Base-by-base conservation (phyloP, 371 early-diverging fungal species). In the Aphelidium insulamus region DNA sequence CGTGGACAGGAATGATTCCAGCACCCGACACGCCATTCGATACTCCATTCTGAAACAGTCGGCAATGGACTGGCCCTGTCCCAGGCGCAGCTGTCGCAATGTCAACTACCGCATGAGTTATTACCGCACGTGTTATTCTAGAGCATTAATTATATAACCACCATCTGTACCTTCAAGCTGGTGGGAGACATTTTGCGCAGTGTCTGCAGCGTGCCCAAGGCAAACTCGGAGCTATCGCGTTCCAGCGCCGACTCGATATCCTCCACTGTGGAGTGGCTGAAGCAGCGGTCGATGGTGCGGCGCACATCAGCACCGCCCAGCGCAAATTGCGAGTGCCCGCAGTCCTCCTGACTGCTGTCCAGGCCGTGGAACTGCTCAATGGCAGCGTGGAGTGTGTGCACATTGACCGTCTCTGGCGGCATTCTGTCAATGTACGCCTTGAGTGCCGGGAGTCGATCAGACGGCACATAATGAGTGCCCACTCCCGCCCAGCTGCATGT, bases 391-490 rank as follows among this genome's bases (percentile, higher is more conserved):
- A 92, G 75, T 6, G 76, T 78, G 7, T 74, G 76, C 30, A 74
- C 59, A 37, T 87, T 82, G 19, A 66, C 59, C 3, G 74, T 64
- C 38, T 77, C 82, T 20, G 90, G 45, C 44, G n/a, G n/a, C n/a
- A n/a, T n/a, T 15, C 83, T 88, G 34, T 66, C 59, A 33, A 94
- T 52, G 8, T 81, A 67, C 26, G 77, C 64, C 44, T 84, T 72
- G 39, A 94, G 60, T 6, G 73, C 55, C 0, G 74, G 59, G 28
- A 91, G 41, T 17, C 90, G 66, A 29, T 70, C 69, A 1, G 81
- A 69, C 5, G 92, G 87, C 26, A 95, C 77, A 48, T 75, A 92
- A 53, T 95, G 94, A 5, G 94, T 87, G 7, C 87, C 91, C 45
- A 95, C 71, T n/a, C 97, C 94, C 6, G 88, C 70, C 46, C 62